Evolutionary conservation across 345 rosid species (phyloP).

Genomic region (Lumnitzera littorea): DNA sequence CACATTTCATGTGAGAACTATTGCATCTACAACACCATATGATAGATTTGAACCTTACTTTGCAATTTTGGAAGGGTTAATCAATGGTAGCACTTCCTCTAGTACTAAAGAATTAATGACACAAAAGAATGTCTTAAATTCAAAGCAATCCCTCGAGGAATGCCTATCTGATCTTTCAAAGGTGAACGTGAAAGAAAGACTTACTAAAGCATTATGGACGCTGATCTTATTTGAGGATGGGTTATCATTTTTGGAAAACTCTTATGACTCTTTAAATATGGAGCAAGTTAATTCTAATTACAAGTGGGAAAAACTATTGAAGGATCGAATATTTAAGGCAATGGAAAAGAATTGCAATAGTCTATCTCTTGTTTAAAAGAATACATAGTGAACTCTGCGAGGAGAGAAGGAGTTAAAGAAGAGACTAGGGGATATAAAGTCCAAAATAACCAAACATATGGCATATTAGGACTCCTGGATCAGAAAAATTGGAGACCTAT

Average conservation of each 20-base stretch:
- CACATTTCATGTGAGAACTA: background rate
- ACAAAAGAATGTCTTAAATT: background rate
- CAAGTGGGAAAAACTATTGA: conserved; percentile 3
- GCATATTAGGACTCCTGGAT: background rate
- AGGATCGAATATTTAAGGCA: background rate
- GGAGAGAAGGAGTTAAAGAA: background rate
- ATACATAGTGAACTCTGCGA: background rate
- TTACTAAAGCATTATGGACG: background rate
- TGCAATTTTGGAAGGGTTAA: background rate
- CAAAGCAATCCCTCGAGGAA: conserved; percentile 2
- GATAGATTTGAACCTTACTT: conserved; percentile 2
- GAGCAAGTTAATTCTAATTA: conserved; percentile 9
- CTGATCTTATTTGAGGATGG: background rate
- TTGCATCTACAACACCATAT: background rate
- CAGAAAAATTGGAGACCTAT: background rate
- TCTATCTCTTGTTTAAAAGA: background rate
- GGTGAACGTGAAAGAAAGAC: conserved; percentile 1
- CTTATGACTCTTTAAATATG: conserved; percentile 3
- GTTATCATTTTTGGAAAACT: conserved; percentile 10
- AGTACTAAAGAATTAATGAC: background rate
- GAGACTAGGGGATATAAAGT: background rate
- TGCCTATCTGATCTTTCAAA: conserved; percentile 4
- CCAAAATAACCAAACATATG: background rate
- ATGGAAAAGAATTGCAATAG: conserved; percentile 2
- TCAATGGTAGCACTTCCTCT: background rate